Percentiles rank a stretch among this genome's conserved stretches.
Evolutionary conservation across 2,329 filamentous ascomycete genomes (phyloP).

Genomic region (Bipolaris gigantea): DNA sequence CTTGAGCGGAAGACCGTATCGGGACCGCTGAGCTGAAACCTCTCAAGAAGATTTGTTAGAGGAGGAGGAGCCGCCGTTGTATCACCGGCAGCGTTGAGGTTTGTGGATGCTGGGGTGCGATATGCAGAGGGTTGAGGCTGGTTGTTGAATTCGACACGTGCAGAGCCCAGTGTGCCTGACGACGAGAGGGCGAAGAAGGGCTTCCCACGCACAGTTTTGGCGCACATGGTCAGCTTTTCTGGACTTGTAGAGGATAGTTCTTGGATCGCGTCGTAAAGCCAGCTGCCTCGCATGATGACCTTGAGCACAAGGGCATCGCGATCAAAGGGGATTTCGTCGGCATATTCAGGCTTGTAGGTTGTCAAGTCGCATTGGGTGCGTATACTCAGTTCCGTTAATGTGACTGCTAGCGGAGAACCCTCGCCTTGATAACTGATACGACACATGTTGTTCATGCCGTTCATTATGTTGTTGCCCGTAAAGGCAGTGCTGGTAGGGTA

Average conservation of each 20-base stretch:
- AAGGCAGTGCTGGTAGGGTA: conserved; percentile 71
- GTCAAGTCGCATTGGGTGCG: conserved; percentile 75
- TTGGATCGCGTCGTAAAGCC: conserved; percentile 70
- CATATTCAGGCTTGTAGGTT: conserved; percentile 71
- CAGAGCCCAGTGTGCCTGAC: conserved; percentile 61
- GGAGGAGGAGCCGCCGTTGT: conserved; percentile 4
- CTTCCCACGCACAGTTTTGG: conserved; percentile 43
- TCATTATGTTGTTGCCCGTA: conserved; percentile 72
- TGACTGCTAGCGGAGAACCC: conserved; percentile 79
- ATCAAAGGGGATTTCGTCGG: conserved; percentile 86
- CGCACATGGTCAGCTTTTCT: conserved; percentile 65
- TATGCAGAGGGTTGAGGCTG: conserved; percentile 29
- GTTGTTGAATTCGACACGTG: conserved; percentile 62
- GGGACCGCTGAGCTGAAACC: conserved; percentile 61
- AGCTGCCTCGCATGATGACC: conserved; percentile 85
- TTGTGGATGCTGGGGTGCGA: conserved; percentile 18
- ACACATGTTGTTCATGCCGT: conserved; percentile 77
- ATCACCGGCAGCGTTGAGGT: conserved; percentile 11
- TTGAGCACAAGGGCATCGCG: conserved; percentile 81
- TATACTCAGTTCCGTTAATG: conserved; percentile 82
- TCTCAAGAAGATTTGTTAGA: conserved; percentile 63
- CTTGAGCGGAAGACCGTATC: conserved; percentile 52
- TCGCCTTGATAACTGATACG: conserved; percentile 74
- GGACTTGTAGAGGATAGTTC: conserved; percentile 73
- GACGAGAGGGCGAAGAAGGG: conserved; percentile 75